Evolutionary conservation across 192 early-diverging fungal species (phyloP).

Genomic region (Diversispora epigaea): DNA sequence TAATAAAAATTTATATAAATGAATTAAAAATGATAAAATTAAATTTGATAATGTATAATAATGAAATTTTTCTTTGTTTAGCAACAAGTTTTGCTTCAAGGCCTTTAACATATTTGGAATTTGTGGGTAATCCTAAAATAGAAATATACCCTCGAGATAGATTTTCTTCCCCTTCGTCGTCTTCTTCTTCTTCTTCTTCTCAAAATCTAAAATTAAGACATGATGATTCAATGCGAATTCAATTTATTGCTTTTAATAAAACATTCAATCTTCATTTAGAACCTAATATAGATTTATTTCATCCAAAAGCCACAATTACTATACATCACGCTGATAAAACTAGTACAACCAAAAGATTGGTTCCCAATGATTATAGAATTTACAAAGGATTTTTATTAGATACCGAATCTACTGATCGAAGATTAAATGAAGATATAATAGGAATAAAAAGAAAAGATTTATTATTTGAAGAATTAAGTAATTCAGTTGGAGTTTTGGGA

Average conservation of each 20-base stretch:
- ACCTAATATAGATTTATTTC: conserved; percentile 69
- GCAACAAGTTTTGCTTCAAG: not conserved
- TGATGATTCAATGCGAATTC: conserved; percentile 57
- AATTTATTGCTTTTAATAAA: conserved; percentile 61
- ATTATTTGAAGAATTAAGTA: conserved; percentile 39
- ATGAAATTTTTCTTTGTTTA: no score
- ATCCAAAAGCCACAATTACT: conserved; percentile 53
- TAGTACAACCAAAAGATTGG: conserved; percentile 30
- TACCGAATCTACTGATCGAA: conserved; percentile 35
- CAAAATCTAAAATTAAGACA: not conserved
- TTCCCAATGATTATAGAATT: conserved; percentile 50
- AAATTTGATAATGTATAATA: no score
- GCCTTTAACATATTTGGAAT: conserved; percentile 13
- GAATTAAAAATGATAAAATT: no score
- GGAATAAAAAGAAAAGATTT: conserved; percentile 33
- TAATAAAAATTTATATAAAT: no score
- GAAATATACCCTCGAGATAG: not conserved
- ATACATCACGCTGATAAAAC: conserved; percentile 19
- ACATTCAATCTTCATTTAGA: conserved; percentile 65
- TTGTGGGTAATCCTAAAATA: not conserved
- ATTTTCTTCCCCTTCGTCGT: not conserved
- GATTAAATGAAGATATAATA: conserved; percentile 34
- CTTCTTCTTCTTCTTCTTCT: no score
- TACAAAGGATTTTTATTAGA: conserved; percentile 54
- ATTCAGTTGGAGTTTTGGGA: conserved; percentile 49